Evolutionary conservation across 768 basidiomycete species (phyloP), one percentile per base, ranked within the genome.

Genomic region (Kwoniella pini): DNA sequence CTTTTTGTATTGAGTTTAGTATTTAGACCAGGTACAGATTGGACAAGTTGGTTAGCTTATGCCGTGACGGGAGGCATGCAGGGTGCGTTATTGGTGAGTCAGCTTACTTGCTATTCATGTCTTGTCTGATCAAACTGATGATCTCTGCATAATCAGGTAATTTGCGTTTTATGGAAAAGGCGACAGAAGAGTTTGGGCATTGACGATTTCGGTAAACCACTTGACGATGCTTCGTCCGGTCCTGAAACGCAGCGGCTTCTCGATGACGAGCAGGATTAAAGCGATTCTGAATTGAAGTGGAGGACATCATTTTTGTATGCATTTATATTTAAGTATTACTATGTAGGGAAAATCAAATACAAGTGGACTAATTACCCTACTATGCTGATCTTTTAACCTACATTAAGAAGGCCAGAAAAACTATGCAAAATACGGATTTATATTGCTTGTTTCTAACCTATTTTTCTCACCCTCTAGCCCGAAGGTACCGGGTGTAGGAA

Each of bases 161-260:
- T 98, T 86, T 99, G 96, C 71, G 74, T 96, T 11, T 67, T 82
- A 7, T 98, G 91, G 89, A 91, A 88, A 77, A 65, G 85, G 31
- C 84, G 94, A 13, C 94, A 98, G 72, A 82, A 78, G 49, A 80
- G 81, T 38, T 82, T 90, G 17, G 84, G 85, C 15, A 84, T 97
- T 50, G 91, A 97, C 73, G 94, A 97, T 78, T 98, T 96, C 70
- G 94, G 94, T 1, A 81, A 83, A 38, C 84, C 12, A 11, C 36
- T 40, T 1, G 51, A 28, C 22, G 45, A 22, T n/a, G n/a, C n/a
- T 28, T n/a, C 17, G 4, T 22, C 40, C 4, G n/a, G 22, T 5
- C 44, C 46, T 42, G 63, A 60, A 31, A 40, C 53, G 33, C 54
- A 36, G 12, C 54, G 54, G 7, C 51, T 64, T 13, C n/a, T 53